Conservation (phyloP, 1,139 yeast species). For the Kurtzmaniella quercitrusa region DNA sequence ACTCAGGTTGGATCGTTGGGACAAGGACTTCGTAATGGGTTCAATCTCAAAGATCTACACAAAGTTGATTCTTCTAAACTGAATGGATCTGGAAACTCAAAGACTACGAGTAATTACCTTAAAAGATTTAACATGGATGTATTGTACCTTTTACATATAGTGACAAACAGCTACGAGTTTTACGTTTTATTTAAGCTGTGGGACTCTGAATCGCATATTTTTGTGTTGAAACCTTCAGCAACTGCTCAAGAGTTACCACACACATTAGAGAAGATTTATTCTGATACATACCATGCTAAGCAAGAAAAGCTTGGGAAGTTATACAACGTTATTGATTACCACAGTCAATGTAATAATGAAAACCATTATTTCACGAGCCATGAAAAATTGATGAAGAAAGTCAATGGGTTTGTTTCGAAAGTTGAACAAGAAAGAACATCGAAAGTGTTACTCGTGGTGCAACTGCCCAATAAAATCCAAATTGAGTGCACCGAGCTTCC, state of each 20-base stretch:
- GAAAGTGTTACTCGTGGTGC: slow-evolving; percentile 63
- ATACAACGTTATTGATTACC: slow-evolving; percentile 48
- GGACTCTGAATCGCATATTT: slow-evolving; percentile 49
- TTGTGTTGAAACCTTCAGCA: slow-evolving; percentile 65
- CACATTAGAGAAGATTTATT: slow-evolving; percentile 49
- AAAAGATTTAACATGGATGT: slow-evolving; percentile 54
- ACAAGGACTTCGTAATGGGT: slow-evolving; percentile 80
- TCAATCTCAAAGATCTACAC: slow-evolving; percentile 57
- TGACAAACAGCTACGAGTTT: slow-evolving; percentile 74
- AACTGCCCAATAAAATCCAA: slow-evolving; percentile 58
- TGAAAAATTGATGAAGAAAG: slow-evolving; percentile 47
- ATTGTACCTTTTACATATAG: slow-evolving; percentile 67
- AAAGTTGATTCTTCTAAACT: slow-evolving; percentile 30
- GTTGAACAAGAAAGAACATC: slow-evolving; percentile 68
- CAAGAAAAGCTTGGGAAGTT: slow-evolving; percentile 39
- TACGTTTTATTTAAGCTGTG: slow-evolving; percentile 67
- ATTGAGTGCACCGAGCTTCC: slow-evolving; percentile 58
- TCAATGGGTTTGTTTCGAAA: slow-evolving; percentile 51
- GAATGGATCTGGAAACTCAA: slow-evolving; percentile 8
- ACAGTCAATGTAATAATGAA: slow-evolving; percentile 49
- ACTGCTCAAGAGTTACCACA: slow-evolving; percentile 66
- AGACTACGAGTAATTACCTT: slow-evolving; percentile 39
- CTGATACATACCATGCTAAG: slow-evolving; percentile 46
- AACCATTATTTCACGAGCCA: slow-evolving; percentile 47
- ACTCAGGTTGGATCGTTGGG: slow-evolving; percentile 81